These are phyloP conservation scores for Xylaria sp. DNA, from an alignment of 2,329 filamentous ascomycete species.

Conservation along the genomic window DNA sequence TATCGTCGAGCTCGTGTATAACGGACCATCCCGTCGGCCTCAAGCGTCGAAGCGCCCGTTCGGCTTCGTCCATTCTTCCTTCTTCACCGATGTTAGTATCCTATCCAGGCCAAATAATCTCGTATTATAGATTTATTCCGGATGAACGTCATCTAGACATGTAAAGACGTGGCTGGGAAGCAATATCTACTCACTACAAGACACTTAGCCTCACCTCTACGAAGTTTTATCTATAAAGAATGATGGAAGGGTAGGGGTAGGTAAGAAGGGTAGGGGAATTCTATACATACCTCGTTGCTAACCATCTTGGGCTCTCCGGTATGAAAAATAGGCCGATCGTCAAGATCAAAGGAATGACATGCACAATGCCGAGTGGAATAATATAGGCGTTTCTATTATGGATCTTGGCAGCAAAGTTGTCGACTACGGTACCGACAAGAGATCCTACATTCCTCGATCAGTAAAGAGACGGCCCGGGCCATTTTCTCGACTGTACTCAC, in stretches of 20 bases:
- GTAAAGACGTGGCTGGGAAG: neutral
- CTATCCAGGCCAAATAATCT: neutral
- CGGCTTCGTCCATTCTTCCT: slow-evolving; percentile 48
- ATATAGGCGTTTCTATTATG: slow-evolving; percentile 43
- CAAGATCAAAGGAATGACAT: slow-evolving; percentile 53
- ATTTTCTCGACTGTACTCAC: slow-evolving; percentile 47
- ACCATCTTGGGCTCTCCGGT: slow-evolving; percentile 56
- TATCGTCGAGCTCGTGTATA: slow-evolving; percentile 52
- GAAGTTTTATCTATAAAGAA: neutral
- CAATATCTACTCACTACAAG: slow-evolving; percentile 18
- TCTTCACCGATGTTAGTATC: slow-evolving; percentile 31
- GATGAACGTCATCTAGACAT: neutral
- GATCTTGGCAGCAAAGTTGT: slow-evolving; percentile 57
- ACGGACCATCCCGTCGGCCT: slow-evolving; percentile 49
- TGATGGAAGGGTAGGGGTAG: neutral
- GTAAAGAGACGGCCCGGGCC: no score
- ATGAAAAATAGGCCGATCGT: slow-evolving; percentile 53
- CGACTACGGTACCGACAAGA: slow-evolving; percentile 61
- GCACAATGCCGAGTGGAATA: slow-evolving; percentile 47
- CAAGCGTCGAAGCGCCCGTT: slow-evolving; percentile 50
- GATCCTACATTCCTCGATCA: slow-evolving; percentile 52
- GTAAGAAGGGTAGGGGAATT: neutral
- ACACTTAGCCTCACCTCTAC: slow-evolving; percentile 3
- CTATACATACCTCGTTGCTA: slow-evolving; percentile 44
- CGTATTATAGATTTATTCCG: neutral